Evolutionary conservation across 495 filamentous ascomycete species (phyloP), one percentile per base, ranked within the genome.

Genomic region (Trichoderma reesei): DNA sequence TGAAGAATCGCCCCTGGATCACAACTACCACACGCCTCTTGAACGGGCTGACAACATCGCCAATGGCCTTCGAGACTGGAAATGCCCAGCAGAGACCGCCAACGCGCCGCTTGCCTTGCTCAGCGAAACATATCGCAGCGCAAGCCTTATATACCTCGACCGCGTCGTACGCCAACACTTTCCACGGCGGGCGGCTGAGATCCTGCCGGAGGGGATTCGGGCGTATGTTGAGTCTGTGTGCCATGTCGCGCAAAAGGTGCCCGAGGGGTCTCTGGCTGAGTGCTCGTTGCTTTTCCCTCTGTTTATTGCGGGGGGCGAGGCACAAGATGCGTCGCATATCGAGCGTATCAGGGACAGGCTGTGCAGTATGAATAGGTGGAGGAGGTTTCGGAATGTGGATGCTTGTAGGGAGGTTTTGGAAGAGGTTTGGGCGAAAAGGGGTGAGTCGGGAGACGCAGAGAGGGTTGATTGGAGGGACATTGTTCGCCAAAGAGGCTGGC

Each of bases 361-460:
- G 3, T 26, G 20, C 44, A 48, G 16, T 4, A 48, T 48, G 44
- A 48, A 48, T 48, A n/a, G 20, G 44, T 48, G 44, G 44, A 48
- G 44, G 44, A 48, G 44, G 16, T 48, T 48, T 48, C 44, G 44
- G 44, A 48, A 48, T 48, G 44, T 48, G 14, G n/a, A 48, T 48
- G 44, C 44, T 3, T 48, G 44, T 48, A 48, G 44, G 44, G 44
- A 48, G 44, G n/a, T 48, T n/a, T 48, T 48, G 44, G 44, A 48
- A n/a, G 44, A 48, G 1, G 16, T 48, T 48, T 48, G 44, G 44
- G 16, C n/a, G 44, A 16, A n/a, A 18, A 48, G 44, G 44, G 8
- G 3, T 48, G 1, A 48, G 20, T 26, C n/a, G 8, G n/a, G 16
- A n/a, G 44, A 48, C 16, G 20, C 44, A n/a, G 44, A 48, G 44